A percentile compares a stretch with the other conserved stretches of the same genome.
Conservation (phyloP, 2,329 filamentous ascomycete genomes). For the Ceratocystis huliohia region DNA sequence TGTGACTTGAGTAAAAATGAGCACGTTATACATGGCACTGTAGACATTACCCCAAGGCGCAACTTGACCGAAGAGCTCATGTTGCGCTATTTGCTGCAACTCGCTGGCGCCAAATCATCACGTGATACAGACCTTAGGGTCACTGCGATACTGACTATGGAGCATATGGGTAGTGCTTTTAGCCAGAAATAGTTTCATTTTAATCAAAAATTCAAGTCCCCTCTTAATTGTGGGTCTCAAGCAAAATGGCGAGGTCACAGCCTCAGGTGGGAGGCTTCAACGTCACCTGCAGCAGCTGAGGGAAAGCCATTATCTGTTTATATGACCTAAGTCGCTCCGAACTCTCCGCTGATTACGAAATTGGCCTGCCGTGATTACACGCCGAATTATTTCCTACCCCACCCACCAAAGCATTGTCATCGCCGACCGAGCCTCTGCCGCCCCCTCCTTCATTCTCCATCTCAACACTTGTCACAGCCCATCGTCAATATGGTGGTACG, state of each 20-base stretch:
- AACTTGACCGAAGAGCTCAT: too few species aligned
- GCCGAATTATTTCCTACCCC: background rate
- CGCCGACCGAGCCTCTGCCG: background rate
- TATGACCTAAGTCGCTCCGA: too few species aligned
- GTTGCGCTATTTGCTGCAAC: too few species aligned
- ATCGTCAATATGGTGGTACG: constrained; percentile 29
- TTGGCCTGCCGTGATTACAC: background rate
- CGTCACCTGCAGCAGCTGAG: background rate
- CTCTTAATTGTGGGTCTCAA: background rate
- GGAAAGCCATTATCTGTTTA: background rate
- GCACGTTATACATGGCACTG: too few species aligned
- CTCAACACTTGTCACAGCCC: background rate
- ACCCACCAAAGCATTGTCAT: background rate
- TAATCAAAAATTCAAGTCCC: background rate
- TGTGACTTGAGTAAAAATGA: too few species aligned
- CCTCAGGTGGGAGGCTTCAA: background rate
- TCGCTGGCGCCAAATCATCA: too few species aligned
- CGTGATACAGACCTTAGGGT: too few species aligned
- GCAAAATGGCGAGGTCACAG: background rate
- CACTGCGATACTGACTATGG: too few species aligned
- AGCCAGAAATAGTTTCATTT: background rate
- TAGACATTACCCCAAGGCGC: too few species aligned
- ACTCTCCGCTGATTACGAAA: too few species aligned
- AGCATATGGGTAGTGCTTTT: background rate
- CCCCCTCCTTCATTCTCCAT: background rate